phyloP scores from a whole-genome alignment of 2,329 filamentous ascomycete species.

The Arthrobotrys conoides region DNA sequence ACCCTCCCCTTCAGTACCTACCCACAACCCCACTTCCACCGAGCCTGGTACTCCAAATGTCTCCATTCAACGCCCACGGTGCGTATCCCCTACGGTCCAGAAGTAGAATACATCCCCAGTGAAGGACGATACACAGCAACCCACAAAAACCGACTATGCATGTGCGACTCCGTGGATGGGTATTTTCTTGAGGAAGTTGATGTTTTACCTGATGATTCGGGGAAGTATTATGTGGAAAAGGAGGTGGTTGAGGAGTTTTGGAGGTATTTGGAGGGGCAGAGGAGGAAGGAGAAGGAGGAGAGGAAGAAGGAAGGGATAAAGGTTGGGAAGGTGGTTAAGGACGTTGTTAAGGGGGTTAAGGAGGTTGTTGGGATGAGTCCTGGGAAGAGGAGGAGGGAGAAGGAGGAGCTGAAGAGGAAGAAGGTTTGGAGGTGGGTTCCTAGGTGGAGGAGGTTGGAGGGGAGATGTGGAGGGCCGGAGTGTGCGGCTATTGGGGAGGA shows the following conservation, averaged over 20 bases:
- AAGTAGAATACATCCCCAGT: not conserved
- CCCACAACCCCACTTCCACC: constrained; percentile 46
- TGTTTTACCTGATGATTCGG: not conserved
- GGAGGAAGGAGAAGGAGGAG: not conserved
- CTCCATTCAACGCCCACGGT: constrained; percentile 22
- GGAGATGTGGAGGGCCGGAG: constrained; percentile 12
- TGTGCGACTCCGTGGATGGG: constrained; percentile 10
- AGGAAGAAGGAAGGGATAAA: not conserved
- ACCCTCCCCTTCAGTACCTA: not conserved
- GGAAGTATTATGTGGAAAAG: constrained; percentile 15
- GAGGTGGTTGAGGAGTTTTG: constrained; percentile 10
- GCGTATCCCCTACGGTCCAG: not conserved
- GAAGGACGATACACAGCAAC: no score
- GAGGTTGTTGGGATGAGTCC: not conserved
- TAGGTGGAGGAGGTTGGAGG: constrained; percentile 32
- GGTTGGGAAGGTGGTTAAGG: constrained; percentile 1
- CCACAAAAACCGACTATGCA: constrained; percentile 25
- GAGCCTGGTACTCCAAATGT: constrained; percentile 24
- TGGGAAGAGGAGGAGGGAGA: not conserved
- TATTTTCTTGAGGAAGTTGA: constrained; percentile 34
- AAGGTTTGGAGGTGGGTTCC: constrained; percentile 38
- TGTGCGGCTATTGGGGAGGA: not conserved
- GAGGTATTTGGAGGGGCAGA: not conserved
- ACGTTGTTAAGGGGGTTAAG: not conserved
- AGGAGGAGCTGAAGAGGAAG: not conserved